Conservation (phyloP, 345 rosid genomes). For the Euphorbia tirucalli region DNA sequence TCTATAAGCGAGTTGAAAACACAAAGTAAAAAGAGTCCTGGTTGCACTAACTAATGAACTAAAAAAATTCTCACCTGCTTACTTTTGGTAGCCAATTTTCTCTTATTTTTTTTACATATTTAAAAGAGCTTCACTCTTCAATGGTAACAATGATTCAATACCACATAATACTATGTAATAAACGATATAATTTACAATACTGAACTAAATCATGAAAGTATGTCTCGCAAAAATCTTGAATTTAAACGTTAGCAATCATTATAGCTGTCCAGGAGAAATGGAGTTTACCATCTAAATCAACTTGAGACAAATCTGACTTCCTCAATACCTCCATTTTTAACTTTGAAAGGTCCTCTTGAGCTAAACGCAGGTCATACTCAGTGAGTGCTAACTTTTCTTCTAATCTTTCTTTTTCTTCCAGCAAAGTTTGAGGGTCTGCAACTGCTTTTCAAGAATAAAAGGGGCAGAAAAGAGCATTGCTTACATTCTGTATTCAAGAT, state of each 20-base stretch:
- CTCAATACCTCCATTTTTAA: slow-evolving; percentile 67
- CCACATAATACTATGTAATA: not conserved
- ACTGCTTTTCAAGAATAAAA: slow-evolving; percentile 46
- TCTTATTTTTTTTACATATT: not conserved
- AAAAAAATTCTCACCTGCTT: not conserved
- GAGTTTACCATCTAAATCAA: slow-evolving; percentile 49
- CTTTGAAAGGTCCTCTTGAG: slow-evolving; percentile 79
- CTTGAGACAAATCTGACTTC: slow-evolving; percentile 47
- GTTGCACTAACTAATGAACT: not conserved
- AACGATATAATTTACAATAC: not conserved
- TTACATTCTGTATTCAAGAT: slow-evolving; percentile 14
- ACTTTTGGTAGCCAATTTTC: not conserved
- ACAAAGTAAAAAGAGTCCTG: not conserved
- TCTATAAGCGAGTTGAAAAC: not conserved
- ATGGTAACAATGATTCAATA: slow-evolving; percentile 12
- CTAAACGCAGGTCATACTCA: slow-evolving; percentile 86
- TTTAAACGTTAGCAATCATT: not conserved
- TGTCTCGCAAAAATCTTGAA: not conserved
- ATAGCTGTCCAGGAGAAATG: not conserved
- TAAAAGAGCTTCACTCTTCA: not conserved
- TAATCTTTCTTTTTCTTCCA: slow-evolving; percentile 79
- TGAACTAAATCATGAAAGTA: not conserved
- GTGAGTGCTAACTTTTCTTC: slow-evolving; percentile 78
- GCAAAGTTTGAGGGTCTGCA: slow-evolving; percentile 88
- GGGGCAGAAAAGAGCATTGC: slow-evolving; percentile 15